Percentiles rank a stretch among this genome's conserved stretches.
Evolutionary conservation across 2,329 filamentous ascomycete species (phyloP).

Genomic region (Gyromitra esculenta): DNA sequence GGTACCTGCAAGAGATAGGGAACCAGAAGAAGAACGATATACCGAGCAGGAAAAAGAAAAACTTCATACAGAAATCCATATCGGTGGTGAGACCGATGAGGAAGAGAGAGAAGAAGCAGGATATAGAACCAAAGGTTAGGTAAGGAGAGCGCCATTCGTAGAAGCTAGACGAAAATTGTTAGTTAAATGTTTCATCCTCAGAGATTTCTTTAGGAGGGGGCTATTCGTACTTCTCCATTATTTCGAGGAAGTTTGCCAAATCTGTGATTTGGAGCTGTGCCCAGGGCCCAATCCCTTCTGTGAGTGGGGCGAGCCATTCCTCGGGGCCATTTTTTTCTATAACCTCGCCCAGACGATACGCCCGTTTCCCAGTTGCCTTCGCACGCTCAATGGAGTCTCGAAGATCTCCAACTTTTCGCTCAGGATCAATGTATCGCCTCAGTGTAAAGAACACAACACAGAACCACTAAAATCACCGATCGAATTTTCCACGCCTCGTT

Average conservation of each 20-base stretch:
- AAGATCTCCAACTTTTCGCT: conserved; percentile 24
- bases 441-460: conserved; percentile 30
- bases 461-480: conserved; percentile 1
- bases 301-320: conserved; percentile 6
- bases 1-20: conserved; percentile 37
- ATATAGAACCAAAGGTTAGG: conserved; percentile 19
- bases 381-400: conserved; percentile 7
- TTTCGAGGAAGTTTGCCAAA: conserved; percentile 31
- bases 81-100: conserved; percentile 22
- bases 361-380: not conserved
- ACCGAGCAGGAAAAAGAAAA: conserved; percentile 28
- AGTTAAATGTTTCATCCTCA: conserved; percentile 9
- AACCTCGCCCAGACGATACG: conserved; percentile 15
- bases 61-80: conserved; percentile 31
- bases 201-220: no score
- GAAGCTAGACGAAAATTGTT: conserved; percentile 12
- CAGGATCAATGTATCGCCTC: conserved; percentile 34
- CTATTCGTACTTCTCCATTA: conserved; percentile 33
- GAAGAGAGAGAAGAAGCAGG: conserved; percentile 21
- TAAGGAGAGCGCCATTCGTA: conserved; percentile 30
- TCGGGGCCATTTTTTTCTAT: conserved; percentile 29
- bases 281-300: conserved; percentile 15
- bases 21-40: conserved; percentile 33
- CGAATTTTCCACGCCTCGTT: not conserved
- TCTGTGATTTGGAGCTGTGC: conserved; percentile 40